phyloP scores from a whole-genome alignment of 139 green algal genomes.

The Haematococcus lacustris region DNA sequence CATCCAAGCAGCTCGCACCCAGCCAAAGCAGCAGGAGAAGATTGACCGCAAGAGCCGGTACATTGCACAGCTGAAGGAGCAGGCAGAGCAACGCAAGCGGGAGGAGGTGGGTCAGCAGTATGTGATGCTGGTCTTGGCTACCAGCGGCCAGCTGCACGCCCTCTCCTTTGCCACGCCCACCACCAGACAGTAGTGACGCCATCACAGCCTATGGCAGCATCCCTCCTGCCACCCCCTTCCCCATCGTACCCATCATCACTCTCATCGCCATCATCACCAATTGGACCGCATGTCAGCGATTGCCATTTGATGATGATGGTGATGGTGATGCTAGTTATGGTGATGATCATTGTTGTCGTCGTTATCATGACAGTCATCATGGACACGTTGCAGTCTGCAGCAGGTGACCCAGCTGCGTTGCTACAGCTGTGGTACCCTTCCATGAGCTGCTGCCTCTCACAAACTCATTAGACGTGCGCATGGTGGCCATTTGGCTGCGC shows the following conservation, averaged over 20 bases:
- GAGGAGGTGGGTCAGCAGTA: conserved; percentile 52
- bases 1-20: conserved; percentile 54
- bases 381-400: not conserved
- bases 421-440: not conserved
- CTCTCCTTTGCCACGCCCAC: not conserved
- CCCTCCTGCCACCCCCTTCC: too few species aligned
- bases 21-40: conserved; percentile 47
- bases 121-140: not conserved
- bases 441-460: not conserved
- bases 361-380: not conserved
- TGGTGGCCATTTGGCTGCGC: not conserved
- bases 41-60: conserved; percentile 30
- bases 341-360: not conserved
- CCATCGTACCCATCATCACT: not conserved
- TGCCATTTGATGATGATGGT: not conserved
- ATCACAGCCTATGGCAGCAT: too few species aligned
- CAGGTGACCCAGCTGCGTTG: not conserved
- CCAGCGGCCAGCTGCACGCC: not conserved
- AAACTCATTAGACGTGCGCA: not conserved
- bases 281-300: not conserved
- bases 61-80: conserved; percentile 49
- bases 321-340: not conserved
- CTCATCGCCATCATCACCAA: not conserved
- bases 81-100: conserved; percentile 71
- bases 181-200: too few species aligned